Evolutionary conservation across 176 grass and related monocot genomes (phyloP).

Genomic region (Saccharum spontaneum): DNA sequence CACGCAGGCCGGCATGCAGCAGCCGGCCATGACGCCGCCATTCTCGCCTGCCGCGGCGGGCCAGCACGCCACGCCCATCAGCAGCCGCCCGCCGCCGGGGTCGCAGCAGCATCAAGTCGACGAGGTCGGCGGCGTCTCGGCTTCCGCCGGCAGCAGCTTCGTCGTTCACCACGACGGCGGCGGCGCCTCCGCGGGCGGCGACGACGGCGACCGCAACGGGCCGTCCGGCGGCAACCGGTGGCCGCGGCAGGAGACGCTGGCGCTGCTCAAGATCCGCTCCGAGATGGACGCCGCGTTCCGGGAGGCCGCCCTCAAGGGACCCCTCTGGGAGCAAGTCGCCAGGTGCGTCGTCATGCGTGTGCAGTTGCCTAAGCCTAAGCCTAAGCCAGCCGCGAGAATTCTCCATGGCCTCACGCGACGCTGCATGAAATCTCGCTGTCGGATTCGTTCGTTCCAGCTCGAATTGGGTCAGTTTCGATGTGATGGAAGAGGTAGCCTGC

Average conservation of each 20-base stretch:
- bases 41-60: conserved; percentile 38
- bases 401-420: background rate
- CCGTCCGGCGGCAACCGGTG: conserved; percentile 55
- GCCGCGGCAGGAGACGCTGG: conserved; percentile 86
- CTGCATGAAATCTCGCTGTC: conserved; percentile 31
- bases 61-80: conserved; percentile 47
- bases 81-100: conserved; percentile 49
- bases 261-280: conserved; percentile 78
- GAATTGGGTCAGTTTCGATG: conserved; percentile 13
- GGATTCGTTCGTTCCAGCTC: conserved; percentile 10
- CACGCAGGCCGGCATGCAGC: conserved; percentile 37
- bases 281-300: conserved; percentile 76
- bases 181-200: background rate
- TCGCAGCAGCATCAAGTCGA: conserved; percentile 18
- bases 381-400: background rate
- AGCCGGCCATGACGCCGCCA: conserved; percentile 57
- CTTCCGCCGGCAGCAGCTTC: conserved; percentile 39
- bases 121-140: conserved; percentile 26
- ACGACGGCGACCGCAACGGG: conserved; percentile 34
- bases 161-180: conserved; percentile 33
- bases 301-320: conserved; percentile 74
- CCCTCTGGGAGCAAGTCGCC: conserved; percentile 87
- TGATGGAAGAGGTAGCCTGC: background rate
- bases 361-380: no score
- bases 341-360: conserved; percentile 37